phyloP scores from a whole-genome alignment of 352 stramenopile genomes.

The Pilasporangium apinafurcum region DNA sequence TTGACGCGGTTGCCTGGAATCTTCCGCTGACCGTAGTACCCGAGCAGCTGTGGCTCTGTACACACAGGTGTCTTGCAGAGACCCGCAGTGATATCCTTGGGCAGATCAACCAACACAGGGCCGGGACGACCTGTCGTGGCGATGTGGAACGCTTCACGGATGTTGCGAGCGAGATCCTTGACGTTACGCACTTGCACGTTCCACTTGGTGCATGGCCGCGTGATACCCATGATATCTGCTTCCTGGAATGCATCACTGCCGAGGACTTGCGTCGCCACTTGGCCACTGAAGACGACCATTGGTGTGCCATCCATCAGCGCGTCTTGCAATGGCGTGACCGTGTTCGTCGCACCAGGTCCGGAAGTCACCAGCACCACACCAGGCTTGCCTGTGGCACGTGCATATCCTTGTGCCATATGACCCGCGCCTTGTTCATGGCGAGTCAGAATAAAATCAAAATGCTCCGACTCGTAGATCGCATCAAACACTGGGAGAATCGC shows the following conservation, averaged over 20 bases:
- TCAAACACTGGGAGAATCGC: slow-evolving; percentile 93
- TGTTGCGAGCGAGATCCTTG: slow-evolving; percentile 91
- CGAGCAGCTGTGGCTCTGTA: slow-evolving; percentile 72
- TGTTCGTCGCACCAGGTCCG: slow-evolving; percentile 91
- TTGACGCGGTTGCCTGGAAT: slow-evolving; percentile 74
- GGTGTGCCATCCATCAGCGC: slow-evolving; percentile 93
- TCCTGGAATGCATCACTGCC: slow-evolving; percentile 92
- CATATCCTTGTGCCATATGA: slow-evolving; percentile 85
- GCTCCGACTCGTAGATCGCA: slow-evolving; percentile 87
- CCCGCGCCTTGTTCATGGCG: slow-evolving; percentile 79
- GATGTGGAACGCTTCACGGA: slow-evolving; percentile 96
- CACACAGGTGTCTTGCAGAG: slow-evolving; percentile 66
- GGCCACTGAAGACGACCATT: slow-evolving; percentile 92
- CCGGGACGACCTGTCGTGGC: slow-evolving; percentile 90
- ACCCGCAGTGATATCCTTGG: slow-evolving; percentile 91
- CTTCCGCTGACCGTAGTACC: slow-evolving; percentile 85
- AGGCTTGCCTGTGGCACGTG: slow-evolving; percentile 77
- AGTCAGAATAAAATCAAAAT: slow-evolving; percentile 81
- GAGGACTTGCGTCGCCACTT: slow-evolving; percentile 91
- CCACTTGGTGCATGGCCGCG: slow-evolving; percentile 93
- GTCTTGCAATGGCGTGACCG: slow-evolving; percentile 91
- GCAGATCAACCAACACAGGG: slow-evolving; percentile 93
- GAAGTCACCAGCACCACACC: slow-evolving; percentile 93
- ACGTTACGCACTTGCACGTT: slow-evolving; percentile 95
- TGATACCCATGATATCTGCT: slow-evolving; percentile 82